These are phyloP conservation scores for Camillea tinctor DNA, from an alignment of 2,329 filamentous ascomycete genomes.

Conservation along the genomic window DNA sequence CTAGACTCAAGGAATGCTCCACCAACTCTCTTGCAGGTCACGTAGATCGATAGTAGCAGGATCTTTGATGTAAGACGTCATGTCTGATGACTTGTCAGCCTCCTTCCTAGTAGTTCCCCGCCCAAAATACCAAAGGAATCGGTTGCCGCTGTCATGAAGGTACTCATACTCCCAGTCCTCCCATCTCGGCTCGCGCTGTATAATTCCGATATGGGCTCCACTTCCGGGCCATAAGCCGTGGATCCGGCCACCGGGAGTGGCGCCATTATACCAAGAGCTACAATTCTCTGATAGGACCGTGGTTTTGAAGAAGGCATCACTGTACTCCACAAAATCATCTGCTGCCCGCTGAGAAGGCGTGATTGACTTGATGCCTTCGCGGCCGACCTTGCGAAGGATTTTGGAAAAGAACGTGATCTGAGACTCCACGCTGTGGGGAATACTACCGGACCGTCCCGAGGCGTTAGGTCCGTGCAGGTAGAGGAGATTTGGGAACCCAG, in stretches of 20 bases:
- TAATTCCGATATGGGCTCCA: conserved; percentile 58
- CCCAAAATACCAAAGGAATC: conserved; percentile 64
- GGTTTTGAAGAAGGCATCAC: conserved; percentile 52
- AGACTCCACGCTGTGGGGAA: conserved; percentile 66
- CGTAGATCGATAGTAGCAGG: conserved; percentile 58
- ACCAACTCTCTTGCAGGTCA: conserved; percentile 69
- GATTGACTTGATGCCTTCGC: conserved; percentile 65
- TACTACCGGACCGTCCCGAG: conserved; percentile 61
- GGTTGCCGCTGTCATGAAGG: conserved; percentile 41
- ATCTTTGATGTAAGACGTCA: conserved; percentile 61
- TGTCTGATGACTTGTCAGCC: conserved; percentile 51
- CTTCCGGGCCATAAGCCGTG: conserved; percentile 71
- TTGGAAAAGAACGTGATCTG: conserved; percentile 65
- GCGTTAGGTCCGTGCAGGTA: conserved; percentile 63
- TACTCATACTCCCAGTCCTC: conserved; percentile 56
- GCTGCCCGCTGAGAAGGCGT: conserved; percentile 56
- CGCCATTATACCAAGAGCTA: conserved; percentile 71
- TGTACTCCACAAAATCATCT: conserved; percentile 63
- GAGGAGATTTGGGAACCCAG: conserved; percentile 66
- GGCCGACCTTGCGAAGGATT: conserved; percentile 63
- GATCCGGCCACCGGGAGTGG: conserved; percentile 58
- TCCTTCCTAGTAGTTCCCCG: conserved; percentile 66
- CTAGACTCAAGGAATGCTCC: conserved; percentile 32
- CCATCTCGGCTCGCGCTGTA: conserved; percentile 54
- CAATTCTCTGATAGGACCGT: conserved; percentile 62